Base-by-base conservation (phyloP, 2,329 filamentous ascomycete genomes). In the Colletotrichum horii region DNA sequence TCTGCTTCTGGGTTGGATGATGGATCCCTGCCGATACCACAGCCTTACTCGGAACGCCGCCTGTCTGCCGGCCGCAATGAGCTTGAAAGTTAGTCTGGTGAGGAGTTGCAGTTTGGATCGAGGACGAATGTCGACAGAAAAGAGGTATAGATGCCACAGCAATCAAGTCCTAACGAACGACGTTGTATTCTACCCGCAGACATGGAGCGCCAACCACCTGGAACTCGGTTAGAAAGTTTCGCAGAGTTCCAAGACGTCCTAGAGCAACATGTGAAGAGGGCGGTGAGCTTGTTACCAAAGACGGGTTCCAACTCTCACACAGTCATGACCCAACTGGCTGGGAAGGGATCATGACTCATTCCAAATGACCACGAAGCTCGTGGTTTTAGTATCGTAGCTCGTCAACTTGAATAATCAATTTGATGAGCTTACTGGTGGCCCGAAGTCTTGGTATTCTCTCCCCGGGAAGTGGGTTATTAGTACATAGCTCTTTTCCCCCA, bases 301-400 rank as follows among this genome's bases (percentile, higher is more conserved):
- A 22, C 61, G 34, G 34, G 24, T 38, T 34, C 32, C n/a, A 52
- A 26, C 16, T 9, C 32, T 26, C 22, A 14, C 28, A 26, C 28
- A 22, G 28, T 61, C 12, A 34, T 62, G 34, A 73, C 28, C 56
- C 62, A 56, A 67, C 38, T 64, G 26, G 60, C 28, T 62, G 58
- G 43, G 67, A 30, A 48, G 32, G 56, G 67, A 68, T n/a, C 64
- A 75, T 75, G 70, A 73, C 69, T 73, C 73, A 75, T 36, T 36
- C 32, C 11, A 24, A 56, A 56, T 52, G 43, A 30, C 15, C 26
- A 38, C 43, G 66, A 32, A 48, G 34, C 36, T 69, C 22, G 15
- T 30, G 8, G 43, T 48, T 48, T 48, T 48, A 48, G 14, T 22
- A 48, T 15, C 28, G 26, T n/a, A 28, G 36, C 48, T 48, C 43